Conservation (phyloP, 768 basidiomycete genomes). For the Boletus rubescentipes region DNA sequence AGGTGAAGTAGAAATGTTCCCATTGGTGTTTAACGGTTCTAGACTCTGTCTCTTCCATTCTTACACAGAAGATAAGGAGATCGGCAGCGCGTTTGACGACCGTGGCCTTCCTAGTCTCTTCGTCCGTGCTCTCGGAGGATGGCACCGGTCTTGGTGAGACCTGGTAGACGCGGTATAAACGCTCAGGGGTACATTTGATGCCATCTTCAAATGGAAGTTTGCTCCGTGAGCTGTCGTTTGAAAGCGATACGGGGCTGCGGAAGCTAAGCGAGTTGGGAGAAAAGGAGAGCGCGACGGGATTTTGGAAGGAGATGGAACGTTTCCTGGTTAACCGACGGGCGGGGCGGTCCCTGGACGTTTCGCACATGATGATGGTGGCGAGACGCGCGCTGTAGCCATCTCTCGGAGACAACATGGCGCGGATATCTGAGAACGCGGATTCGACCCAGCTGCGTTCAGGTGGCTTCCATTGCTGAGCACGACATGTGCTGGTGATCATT, state of each 20-base stretch:
- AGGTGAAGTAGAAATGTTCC: slow-evolving; percentile 27
- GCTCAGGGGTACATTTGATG: slow-evolving; percentile 4
- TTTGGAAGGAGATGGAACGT: slow-evolving; percentile 26
- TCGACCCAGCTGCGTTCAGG: slow-evolving; percentile 27
- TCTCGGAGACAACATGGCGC: slow-evolving; percentile 22
- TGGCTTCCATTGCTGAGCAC: slow-evolving; percentile 28
- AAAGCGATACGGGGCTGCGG: slow-evolving; percentile 24
- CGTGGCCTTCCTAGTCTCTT: slow-evolving; percentile 4
- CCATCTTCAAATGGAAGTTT: slow-evolving; percentile 24
- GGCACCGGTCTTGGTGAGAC: slow-evolving; percentile 8
- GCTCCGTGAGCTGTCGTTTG: slow-evolving; percentile 7
- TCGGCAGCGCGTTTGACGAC: slow-evolving; percentile 24
- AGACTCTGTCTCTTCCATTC: not conserved
- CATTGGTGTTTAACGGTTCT: slow-evolving; percentile 20
- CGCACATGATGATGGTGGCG: slow-evolving; percentile 28
- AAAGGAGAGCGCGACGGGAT: slow-evolving; percentile 18
- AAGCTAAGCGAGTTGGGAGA: slow-evolving; percentile 15
- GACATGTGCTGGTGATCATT: slow-evolving; percentile 22
- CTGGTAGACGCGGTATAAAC: slow-evolving; percentile 25
- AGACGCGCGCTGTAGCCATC: not conserved
- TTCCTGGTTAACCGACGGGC: slow-evolving; percentile 2
- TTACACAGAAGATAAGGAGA: slow-evolving; percentile 27
- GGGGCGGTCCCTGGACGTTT: slow-evolving; percentile 4
- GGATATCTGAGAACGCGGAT: slow-evolving; percentile 26
- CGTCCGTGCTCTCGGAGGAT: not conserved